phyloP scores from a whole-genome alignment of 2,329 filamentous ascomycete genomes.

The Zymoseptoria pseudotritici region DNA sequence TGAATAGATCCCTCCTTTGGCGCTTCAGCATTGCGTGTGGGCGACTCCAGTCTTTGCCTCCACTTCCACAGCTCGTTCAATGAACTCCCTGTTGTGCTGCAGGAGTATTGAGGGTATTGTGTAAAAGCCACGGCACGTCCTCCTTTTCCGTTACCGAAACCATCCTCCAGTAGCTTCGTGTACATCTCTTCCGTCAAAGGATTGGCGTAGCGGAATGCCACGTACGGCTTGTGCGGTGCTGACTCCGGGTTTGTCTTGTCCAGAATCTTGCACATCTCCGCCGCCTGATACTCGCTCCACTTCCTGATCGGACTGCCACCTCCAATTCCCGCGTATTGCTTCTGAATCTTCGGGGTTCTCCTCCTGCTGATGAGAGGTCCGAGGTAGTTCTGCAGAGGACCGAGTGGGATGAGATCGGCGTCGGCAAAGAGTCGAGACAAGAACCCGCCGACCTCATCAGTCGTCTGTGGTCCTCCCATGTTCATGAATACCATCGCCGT shows the following conservation, averaged over 20 bases:
- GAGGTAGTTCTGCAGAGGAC: constrained; percentile 81
- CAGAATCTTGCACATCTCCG: constrained; percentile 95
- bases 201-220: constrained; percentile 91
- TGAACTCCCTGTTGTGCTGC: constrained; percentile 92
- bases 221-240: constrained; percentile 93
- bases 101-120: constrained; percentile 97
- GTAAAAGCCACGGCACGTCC: constrained; percentile 94
- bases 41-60: constrained; percentile 69
- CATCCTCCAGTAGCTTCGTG: constrained; percentile 70
- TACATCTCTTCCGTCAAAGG: constrained; percentile 96
- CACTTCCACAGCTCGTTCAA: constrained; percentile 98
- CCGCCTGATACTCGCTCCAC: constrained; percentile 92
- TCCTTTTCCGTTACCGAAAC: constrained; percentile 83
- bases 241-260: constrained; percentile 88
- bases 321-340: constrained; percentile 91
- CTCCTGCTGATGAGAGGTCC: constrained; percentile 79
- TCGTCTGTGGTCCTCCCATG: constrained; percentile 92
- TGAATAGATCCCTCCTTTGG: constrained; percentile 62
- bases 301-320: constrained; percentile 97
- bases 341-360: constrained; percentile 90
- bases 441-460: constrained; percentile 81
- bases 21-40: constrained; percentile 38
- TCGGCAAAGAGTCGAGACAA: constrained; percentile 90
- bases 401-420: constrained; percentile 89
- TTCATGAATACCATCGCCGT: constrained; percentile 99